A percentile compares a stretch with the other conserved stretches of the same genome.
These are phyloP conservation scores for Pilasporangium apinafurcum DNA, from an alignment of 352 stramenopile species.

Conservation along the genomic window DNA sequence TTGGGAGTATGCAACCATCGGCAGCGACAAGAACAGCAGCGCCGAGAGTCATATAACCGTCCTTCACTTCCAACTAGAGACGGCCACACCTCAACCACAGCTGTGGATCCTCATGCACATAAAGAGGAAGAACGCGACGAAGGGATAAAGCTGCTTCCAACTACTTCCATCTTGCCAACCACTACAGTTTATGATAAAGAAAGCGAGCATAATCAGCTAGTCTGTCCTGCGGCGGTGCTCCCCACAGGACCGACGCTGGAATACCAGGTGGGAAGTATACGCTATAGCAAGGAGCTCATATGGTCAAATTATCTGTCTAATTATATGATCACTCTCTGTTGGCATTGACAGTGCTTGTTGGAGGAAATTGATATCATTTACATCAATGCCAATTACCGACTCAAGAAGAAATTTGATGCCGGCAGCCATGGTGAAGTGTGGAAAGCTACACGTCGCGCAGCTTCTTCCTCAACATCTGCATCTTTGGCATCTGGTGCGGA, in stretches of 20 bases:
- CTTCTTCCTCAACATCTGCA: neutral
- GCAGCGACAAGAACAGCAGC: neutral
- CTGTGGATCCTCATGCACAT: too few relatives aligned
- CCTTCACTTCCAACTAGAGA: too few relatives aligned
- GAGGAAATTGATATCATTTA: conserved; percentile 57
- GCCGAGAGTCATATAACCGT: too few relatives aligned
- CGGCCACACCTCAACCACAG: too few relatives aligned
- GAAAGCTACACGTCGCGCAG: conserved; percentile 25
- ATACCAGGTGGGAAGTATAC: conserved; percentile 37
- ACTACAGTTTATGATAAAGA: too few relatives aligned
- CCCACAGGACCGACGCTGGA: conserved; percentile 56
- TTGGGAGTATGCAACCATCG: conserved; percentile 59
- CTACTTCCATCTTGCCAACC: too few relatives aligned
- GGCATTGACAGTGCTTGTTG: conserved; percentile 25
- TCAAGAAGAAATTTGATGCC: conserved; percentile 77
- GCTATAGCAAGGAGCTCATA: too few relatives aligned
- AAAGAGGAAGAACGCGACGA: neutral
- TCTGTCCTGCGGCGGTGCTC: conserved; percentile 1
- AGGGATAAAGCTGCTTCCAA: too few relatives aligned
- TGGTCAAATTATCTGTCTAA: neutral
- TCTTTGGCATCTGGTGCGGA: conserved; percentile 8
- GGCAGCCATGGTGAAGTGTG: conserved; percentile 84
- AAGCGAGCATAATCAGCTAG: neutral
- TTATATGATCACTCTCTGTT: neutral
- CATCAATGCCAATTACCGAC: conserved; percentile 68